These are phyloP conservation scores for Marvania coccoides DNA, from an alignment of 139 green algal genomes.

Conservation along the genomic window DNA sequence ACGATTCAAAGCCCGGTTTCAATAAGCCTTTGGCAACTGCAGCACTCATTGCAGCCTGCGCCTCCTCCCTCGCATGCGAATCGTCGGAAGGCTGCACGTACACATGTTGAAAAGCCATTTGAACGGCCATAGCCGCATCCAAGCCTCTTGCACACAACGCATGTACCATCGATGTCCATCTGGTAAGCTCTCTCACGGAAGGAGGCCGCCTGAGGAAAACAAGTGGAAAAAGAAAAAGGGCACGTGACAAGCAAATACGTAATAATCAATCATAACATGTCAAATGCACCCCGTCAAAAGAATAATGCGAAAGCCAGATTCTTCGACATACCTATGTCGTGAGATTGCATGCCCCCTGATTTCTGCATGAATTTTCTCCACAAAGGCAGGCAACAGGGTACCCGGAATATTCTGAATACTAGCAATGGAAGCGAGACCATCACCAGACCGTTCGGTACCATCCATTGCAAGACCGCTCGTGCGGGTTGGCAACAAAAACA, in stretches of 20 bases:
- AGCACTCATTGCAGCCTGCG: not conserved
- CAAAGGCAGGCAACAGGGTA: constrained; percentile 17
- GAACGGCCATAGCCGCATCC: constrained; percentile 27
- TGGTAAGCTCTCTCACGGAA: constrained; percentile 36
- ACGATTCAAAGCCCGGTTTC: too few relatives aligned
- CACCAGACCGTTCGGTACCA: too few relatives aligned
- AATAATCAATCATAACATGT: too few relatives aligned
- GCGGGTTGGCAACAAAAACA: constrained; percentile 58
- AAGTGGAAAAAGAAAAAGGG: too few relatives aligned
- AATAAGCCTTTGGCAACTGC: not conserved
- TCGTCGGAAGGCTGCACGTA: constrained; percentile 2
- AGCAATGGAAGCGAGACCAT: not conserved
- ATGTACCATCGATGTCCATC: constrained; percentile 37
- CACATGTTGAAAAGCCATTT: constrained; percentile 46
- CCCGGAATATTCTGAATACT: constrained; percentile 38
- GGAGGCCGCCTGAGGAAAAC: constrained; percentile 33
- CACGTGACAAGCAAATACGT: not conserved
- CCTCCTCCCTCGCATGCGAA: not conserved
- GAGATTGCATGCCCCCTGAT: constrained; percentile 14
- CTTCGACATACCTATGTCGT: constrained; percentile 19
- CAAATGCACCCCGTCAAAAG: too few relatives aligned
- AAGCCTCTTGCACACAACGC: constrained; percentile 54
- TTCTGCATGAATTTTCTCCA: constrained; percentile 38
- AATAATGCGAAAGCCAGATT: too few relatives aligned
- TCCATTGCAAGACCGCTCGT: not conserved